Conservation (phyloP, 208 protist genomes). For the Sergeia podlipaevii region DNA sequence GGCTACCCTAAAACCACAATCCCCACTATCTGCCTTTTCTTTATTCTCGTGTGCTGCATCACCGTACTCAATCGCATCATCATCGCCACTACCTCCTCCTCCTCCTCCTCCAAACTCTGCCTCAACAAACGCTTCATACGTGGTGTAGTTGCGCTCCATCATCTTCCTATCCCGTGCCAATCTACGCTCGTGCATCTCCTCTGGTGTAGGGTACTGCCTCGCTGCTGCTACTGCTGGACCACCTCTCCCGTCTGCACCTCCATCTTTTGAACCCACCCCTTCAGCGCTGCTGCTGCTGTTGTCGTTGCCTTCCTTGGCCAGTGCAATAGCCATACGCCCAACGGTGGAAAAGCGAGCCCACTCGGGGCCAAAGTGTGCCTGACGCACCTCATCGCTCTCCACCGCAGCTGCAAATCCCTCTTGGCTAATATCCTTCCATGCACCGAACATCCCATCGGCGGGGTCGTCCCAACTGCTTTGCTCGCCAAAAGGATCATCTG, state of each 20-base stretch:
- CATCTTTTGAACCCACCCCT: neutral
- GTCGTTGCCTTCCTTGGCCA: slow-evolving; percentile 59
- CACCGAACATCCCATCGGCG: slow-evolving; percentile 49
- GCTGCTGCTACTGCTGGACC: neutral
- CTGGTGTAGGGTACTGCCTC: slow-evolving; percentile 10
- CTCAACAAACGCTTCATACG: slow-evolving; percentile 65
- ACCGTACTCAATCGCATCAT: no score
- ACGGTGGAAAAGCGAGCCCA: slow-evolving; percentile 75
- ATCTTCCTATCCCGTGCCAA: slow-evolving; percentile 30
- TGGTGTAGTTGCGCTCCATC: slow-evolving; percentile 58
- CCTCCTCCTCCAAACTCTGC: slow-evolving; percentile 40
- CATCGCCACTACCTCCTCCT: neutral
- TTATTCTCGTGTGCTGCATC: neutral
- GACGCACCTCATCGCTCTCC: slow-evolving; percentile 53
- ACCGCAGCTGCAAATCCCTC: slow-evolving; percentile 64
- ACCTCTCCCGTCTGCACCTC: neutral
- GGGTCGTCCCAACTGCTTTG: slow-evolving; percentile 56
- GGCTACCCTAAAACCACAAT: no score
- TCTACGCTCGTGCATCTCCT: slow-evolving; percentile 47
- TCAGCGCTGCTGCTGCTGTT: slow-evolving; percentile 3
- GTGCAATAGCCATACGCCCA: slow-evolving; percentile 51
- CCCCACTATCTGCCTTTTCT: neutral
- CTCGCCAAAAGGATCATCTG: slow-evolving; percentile 81
- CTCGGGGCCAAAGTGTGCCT: slow-evolving; percentile 76
- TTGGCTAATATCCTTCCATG: slow-evolving; percentile 65